phyloP scores from a whole-genome alignment of 192 early-diverging fungal species.

The Bifiguratus adelaidae region DNA sequence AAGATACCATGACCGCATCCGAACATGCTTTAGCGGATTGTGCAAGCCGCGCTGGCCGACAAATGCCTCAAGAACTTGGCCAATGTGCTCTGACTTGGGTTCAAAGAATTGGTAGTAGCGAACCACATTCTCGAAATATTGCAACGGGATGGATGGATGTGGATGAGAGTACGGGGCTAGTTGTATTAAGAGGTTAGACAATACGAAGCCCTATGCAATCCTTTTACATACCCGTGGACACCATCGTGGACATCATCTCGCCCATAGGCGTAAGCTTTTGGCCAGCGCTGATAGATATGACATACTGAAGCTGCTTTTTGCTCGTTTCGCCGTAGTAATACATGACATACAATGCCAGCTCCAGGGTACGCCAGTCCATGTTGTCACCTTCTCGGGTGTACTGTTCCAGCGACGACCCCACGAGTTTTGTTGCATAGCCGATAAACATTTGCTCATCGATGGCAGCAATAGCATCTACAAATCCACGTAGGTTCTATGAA shows the following conservation, averaged over 20 bases:
- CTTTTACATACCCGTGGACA: slow-evolving; percentile 40
- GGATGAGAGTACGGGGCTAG: slow-evolving; percentile 36
- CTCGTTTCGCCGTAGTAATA: slow-evolving; percentile 62
- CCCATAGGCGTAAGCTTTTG: slow-evolving; percentile 36
- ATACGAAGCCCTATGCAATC: background rate
- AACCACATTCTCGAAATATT: slow-evolving; percentile 65
- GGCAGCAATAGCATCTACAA: slow-evolving; percentile 63
- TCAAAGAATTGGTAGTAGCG: slow-evolving; percentile 70
- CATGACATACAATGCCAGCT: slow-evolving; percentile 62
- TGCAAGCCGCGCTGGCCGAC: slow-evolving; percentile 70
- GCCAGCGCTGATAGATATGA: slow-evolving; percentile 16
- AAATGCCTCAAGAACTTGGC: slow-evolving; percentile 61
- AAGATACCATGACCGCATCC: slow-evolving; percentile 77
- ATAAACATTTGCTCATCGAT: slow-evolving; percentile 56
- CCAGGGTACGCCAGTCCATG: slow-evolving; percentile 63
- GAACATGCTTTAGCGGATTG: slow-evolving; percentile 54
- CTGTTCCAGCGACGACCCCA: slow-evolving; percentile 49
- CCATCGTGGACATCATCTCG: slow-evolving; percentile 49
- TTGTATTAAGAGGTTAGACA: background rate
- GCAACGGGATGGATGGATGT: slow-evolving; percentile 57
- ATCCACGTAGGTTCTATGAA: slow-evolving; percentile 50
- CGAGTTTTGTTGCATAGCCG: slow-evolving; percentile 42
- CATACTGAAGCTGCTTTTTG: slow-evolving; percentile 35
- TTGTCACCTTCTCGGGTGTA: slow-evolving; percentile 32
- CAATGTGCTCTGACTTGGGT: slow-evolving; percentile 44